These are phyloP conservation scores for Dioszegia hungarica DNA, from an alignment of 768 basidiomycete genomes.

Conservation along the genomic window DNA sequence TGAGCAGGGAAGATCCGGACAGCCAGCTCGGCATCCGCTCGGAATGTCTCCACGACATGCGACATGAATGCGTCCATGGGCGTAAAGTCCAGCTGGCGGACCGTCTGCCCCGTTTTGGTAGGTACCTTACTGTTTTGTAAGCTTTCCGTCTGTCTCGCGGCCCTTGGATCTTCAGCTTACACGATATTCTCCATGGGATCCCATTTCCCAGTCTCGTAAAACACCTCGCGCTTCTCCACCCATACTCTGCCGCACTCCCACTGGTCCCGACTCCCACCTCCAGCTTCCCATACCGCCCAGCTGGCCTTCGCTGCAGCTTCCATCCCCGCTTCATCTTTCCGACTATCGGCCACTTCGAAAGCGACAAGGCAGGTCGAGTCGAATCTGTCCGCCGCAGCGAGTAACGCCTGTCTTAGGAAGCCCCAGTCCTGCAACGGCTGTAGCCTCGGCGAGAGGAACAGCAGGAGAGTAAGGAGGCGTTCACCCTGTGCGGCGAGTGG, in stretches of 20 bases:
- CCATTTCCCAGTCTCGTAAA: conserved; percentile 79
- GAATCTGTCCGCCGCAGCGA: conserved; percentile 78
- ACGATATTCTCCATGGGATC: conserved; percentile 68
- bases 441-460: conserved; percentile 66
- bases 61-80: conserved; percentile 91
- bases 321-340: conserved; percentile 71
- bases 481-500: conserved; percentile 61
- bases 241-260: conserved; percentile 95
- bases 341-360: conserved; percentile 80
- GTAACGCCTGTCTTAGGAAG: conserved; percentile 60
- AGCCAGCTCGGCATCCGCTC: conserved; percentile 72
- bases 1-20: conserved; percentile 78
- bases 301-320: conserved; percentile 71
- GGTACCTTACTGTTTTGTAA: conserved; percentile 36
- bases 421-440: conserved; percentile 70
- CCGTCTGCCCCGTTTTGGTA: conserved; percentile 30
- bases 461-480: conserved; percentile 64
- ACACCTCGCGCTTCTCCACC: conserved; percentile 91
- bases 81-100: conserved; percentile 70
- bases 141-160: conserved; percentile 49
- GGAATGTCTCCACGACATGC: conserved; percentile 60
- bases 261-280: conserved; percentile 52
- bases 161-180: no score
- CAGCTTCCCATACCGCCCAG: conserved; percentile 71
- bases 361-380: conserved; percentile 77